Conservation (phyloP, 371 early-diverging fungal genomes). For the Saksenaea oblongispora region DNA sequence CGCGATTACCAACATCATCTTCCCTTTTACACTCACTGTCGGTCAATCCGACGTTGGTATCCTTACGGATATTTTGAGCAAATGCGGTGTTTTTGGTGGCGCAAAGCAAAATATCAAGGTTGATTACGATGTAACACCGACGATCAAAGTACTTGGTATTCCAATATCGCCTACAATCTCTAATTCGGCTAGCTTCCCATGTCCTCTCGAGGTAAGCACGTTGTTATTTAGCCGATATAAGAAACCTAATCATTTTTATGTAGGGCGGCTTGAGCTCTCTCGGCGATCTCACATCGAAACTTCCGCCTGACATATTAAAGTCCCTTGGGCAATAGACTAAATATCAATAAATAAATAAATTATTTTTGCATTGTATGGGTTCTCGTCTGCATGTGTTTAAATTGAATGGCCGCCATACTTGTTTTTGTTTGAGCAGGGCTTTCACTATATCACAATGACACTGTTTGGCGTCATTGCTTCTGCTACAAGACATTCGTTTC, state of each 20-base stretch:
- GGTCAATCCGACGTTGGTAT: conserved; percentile 32
- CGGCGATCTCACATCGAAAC: not conserved
- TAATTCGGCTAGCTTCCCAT: conserved; percentile 30
- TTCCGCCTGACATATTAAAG: not conserved
- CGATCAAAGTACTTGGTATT: conserved; percentile 48
- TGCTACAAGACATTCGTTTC: not conserved
- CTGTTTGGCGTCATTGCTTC: not conserved
- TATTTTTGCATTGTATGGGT: not conserved
- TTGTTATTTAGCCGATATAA: too few relatives aligned
- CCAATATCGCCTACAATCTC: conserved; percentile 49
- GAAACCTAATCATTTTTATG: not conserved
- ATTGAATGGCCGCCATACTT: not conserved
- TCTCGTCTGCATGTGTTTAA: not conserved
- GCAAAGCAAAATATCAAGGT: conserved; percentile 29
- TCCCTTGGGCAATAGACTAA: not conserved
- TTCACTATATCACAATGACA: not conserved
- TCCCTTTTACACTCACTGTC: conserved; percentile 48
- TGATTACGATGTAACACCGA: conserved; percentile 56
- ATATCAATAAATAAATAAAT: not conserved
- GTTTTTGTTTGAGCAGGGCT: not conserved
- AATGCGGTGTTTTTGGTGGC: conserved; percentile 46
- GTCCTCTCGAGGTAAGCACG: conserved; percentile 38
- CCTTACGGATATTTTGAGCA: conserved; percentile 38
- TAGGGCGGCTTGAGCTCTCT: not conserved
- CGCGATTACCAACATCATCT: conserved; percentile 40